Evolutionary conservation across 257 asterid genomes (phyloP).

Genomic region (Thymus quinquecostatus): DNA sequence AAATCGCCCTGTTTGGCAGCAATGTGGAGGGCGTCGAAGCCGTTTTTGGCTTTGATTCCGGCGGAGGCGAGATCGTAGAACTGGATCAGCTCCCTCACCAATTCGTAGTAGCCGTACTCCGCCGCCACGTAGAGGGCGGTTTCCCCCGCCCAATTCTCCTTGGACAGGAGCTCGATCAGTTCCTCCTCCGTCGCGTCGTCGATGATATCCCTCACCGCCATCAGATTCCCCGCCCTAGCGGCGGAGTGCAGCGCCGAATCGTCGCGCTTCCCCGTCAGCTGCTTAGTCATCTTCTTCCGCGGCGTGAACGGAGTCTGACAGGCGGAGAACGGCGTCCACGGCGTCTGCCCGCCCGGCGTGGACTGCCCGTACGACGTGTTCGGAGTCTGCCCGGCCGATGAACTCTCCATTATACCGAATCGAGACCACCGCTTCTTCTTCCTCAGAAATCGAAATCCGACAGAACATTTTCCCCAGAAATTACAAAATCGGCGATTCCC

Average conservation of each 20-base stretch:
- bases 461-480: conserved; percentile 19
- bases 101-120: conserved; percentile 55
- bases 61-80: conserved; percentile 49
- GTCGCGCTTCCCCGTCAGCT: conserved; percentile 59
- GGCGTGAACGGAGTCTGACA: conserved; percentile 45
- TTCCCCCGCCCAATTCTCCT: conserved; percentile 58
- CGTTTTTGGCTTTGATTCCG: conserved; percentile 61
- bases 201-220: conserved; percentile 42
- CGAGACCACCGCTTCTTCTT: conserved; percentile 7
- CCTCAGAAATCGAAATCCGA: conserved; percentile 29
- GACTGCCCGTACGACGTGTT: too few species aligned
- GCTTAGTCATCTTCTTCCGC: conserved; percentile 61
- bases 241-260: conserved; percentile 58
- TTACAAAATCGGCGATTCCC: conserved; percentile 10
- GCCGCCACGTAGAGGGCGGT: conserved; percentile 56
- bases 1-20: conserved; percentile 73
- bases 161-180: conserved; percentile 35
- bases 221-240: conserved; percentile 50
- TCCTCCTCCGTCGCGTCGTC: conserved; percentile 37
- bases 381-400: conserved; percentile 34
- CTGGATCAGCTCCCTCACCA: conserved; percentile 55
- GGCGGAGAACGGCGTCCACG: conserved; percentile 16
- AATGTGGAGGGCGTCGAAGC: conserved; percentile 64
- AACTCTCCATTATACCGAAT: conserved; percentile 28
- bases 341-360: conserved; percentile 26